A percentile compares a stretch with the other conserved stretches of the same genome.
Conservation (phyloP, 129 eudicot genomes). For the Centrapalus pauciflorus region DNA sequence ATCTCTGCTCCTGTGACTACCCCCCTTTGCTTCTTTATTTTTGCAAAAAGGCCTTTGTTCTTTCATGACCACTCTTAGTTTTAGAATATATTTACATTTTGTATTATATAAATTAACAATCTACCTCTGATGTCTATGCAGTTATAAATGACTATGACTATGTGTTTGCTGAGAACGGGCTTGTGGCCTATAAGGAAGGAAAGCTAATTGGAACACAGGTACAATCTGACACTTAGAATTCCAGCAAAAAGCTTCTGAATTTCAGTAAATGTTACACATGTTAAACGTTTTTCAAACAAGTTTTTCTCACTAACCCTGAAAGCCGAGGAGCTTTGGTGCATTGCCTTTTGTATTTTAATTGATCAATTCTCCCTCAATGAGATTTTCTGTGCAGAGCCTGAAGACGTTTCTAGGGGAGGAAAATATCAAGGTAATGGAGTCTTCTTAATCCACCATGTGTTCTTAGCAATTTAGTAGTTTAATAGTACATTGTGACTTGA, state of each 20-base stretch:
- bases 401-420: constrained; percentile 79
- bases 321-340: neutral
- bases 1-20: neutral
- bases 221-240: constrained; percentile 6
- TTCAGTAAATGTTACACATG: neutral
- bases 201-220: constrained; percentile 78
- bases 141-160: constrained; percentile 77
- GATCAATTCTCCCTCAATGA: neutral
- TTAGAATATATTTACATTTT: neutral
- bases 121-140: constrained; percentile 30
- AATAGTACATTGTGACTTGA: neutral
- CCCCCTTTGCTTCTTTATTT: constrained; percentile 5
- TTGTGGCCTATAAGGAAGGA: constrained; percentile 87
- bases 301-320: neutral
- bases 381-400: constrained; percentile 66
- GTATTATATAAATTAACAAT: constrained; percentile 1
- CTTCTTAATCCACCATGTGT: constrained; percentile 6
- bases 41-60: neutral
- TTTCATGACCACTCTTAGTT: neutral
- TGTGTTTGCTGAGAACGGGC: constrained; percentile 94
- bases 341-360: neutral
- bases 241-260: neutral
- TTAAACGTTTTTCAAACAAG: neutral
- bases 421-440: constrained; percentile 59
- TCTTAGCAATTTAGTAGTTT: neutral